phyloP scores from a whole-genome alignment of 129 eudicot species.

The Rutidosis leptorrhynchoides region DNA sequence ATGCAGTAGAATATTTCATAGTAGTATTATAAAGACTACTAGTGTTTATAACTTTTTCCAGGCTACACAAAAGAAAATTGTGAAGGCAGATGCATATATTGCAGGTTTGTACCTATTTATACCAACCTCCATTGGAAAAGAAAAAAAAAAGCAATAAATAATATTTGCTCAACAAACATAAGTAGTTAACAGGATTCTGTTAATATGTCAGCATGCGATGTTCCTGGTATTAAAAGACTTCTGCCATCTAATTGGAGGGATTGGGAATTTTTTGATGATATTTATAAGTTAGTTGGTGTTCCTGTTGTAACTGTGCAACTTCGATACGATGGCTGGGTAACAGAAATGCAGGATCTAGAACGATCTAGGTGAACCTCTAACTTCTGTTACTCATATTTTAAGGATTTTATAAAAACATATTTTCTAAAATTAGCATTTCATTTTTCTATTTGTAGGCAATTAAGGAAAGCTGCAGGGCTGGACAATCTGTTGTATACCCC shows the following conservation, averaged over 20 bases:
- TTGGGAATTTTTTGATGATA: constrained; percentile 76
- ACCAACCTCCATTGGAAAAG: not conserved
- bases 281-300: constrained; percentile 89
- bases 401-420: not conserved
- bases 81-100: constrained; percentile 94
- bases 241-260: constrained; percentile 82
- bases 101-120: constrained; percentile 58
- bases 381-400: not conserved
- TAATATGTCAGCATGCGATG: constrained; percentile 80
- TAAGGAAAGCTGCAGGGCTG: constrained; percentile 79
- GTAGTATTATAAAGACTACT: not conserved
- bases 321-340: constrained; percentile 97
- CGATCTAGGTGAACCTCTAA: constrained; percentile 56
- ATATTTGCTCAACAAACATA: not conserved
- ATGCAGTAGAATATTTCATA: not conserved
- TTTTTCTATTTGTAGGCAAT: constrained; percentile 50
- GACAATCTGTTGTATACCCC: constrained; percentile 97
- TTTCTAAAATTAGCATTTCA: constrained; percentile 12
- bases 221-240: constrained; percentile 94
- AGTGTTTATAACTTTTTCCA: constrained; percentile 30
- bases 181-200: constrained; percentile 10
- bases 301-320: constrained; percentile 99
- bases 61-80: constrained; percentile 94
- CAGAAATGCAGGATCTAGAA: constrained; percentile 92
- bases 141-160: not conserved